Evolutionary conservation across 1,139 yeast genomes (phyloP).

Genomic region (Saccharomycopsis crataegensis): DNA sequence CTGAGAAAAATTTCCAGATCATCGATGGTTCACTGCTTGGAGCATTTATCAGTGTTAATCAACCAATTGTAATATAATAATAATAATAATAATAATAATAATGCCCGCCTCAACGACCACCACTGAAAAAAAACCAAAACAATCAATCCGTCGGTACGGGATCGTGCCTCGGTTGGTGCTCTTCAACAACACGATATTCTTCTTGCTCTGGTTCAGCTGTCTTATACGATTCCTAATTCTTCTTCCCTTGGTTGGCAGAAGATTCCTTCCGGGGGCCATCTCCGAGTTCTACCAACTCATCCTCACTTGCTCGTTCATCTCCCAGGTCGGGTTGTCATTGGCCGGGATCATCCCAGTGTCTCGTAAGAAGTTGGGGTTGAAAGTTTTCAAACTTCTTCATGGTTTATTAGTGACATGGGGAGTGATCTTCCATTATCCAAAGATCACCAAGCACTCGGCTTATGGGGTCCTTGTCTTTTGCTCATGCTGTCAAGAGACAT

Average conservation of each 20-base stretch:
- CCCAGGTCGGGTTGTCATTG: conserved; percentile 4
- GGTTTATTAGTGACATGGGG: conserved; percentile 20
- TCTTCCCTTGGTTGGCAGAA: conserved; percentile 16
- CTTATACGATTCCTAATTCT: conserved; percentile 8
- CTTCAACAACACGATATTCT: conserved; percentile 14
- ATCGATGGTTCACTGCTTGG: no score
- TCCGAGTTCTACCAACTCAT: conserved; percentile 20
- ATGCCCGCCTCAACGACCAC: not conserved
- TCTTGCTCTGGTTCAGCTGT: conserved; percentile 17
- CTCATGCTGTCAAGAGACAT: conserved; percentile 10
- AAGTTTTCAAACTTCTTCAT: conserved; percentile 6
- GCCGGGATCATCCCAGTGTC: not conserved
- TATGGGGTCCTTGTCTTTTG: conserved; percentile 22
- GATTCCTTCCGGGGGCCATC: conserved; percentile 17
- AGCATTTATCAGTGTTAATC: no score
- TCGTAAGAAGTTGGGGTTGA: not conserved
- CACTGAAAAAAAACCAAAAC: not conserved
- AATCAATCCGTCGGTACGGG: not conserved
- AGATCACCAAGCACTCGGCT: conserved; percentile 25
- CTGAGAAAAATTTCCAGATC: no score
- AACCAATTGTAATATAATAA: no score
- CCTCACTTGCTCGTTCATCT: conserved; percentile 5
- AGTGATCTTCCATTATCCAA: conserved; percentile 24
- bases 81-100: not conserved
- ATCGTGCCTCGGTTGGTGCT: not conserved